Conservation (phyloP, 495 filamentous ascomycete species). For the Tuber aestivum region DNA sequence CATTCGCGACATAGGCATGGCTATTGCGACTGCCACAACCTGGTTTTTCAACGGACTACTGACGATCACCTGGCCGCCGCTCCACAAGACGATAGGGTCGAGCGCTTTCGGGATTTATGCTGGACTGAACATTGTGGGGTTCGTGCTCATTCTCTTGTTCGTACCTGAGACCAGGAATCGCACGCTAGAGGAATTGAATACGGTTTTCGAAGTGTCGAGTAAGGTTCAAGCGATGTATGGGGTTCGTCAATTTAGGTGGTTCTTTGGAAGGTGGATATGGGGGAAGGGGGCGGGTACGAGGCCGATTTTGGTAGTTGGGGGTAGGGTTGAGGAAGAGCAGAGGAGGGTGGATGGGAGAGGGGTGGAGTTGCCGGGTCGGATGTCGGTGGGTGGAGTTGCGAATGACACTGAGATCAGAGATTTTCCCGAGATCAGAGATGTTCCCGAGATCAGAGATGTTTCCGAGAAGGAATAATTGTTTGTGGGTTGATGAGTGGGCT, state of each 20-base stretch:
- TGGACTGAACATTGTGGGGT: conserved; percentile 59
- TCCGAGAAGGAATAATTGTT: background rate
- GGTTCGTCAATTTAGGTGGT: background rate
- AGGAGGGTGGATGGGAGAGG: too few relatives aligned
- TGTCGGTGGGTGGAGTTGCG: too few relatives aligned
- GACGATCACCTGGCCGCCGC: conserved; percentile 59
- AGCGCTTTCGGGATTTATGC: conserved; percentile 66
- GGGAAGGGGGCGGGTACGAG: background rate
- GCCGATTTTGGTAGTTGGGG: background rate
- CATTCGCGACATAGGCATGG: conserved; percentile 64
- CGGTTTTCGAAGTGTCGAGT: conserved; percentile 45
- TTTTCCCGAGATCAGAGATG: too few relatives aligned
- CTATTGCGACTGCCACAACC: conserved; percentile 59
- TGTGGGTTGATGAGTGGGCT: too few relatives aligned
- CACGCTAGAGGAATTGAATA: conserved; percentile 60
- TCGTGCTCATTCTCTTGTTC: conserved; percentile 63
- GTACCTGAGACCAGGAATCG: conserved; percentile 73
- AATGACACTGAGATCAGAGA: too few relatives aligned
- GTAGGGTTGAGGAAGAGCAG: background rate
- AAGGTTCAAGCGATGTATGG: background rate
- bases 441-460: too few relatives aligned
- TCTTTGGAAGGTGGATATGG: background rate
- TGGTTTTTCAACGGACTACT: conserved; percentile 67
- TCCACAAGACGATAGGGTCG: conserved; percentile 52
- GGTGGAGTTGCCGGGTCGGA: too few relatives aligned